Conservation (phyloP, 208 protist species). For the Trypanosoma scelopori region DNA sequence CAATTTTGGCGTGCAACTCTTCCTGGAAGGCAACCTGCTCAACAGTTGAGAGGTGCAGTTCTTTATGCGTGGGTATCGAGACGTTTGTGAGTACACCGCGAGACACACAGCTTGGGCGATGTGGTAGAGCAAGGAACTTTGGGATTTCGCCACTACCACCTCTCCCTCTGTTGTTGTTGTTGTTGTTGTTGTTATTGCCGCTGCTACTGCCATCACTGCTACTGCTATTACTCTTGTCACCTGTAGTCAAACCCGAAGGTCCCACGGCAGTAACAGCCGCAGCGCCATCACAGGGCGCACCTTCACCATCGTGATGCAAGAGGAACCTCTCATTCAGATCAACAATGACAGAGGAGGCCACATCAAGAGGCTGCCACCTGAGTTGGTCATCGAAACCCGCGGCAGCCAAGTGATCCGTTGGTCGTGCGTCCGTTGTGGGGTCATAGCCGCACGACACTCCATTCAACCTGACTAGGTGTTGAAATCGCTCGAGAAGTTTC, state of each 20-base stretch:
- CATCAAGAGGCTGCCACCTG: not conserved
- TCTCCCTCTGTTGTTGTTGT: too few species aligned
- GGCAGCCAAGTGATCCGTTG: slow-evolving; percentile 4
- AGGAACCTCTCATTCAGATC: not conserved
- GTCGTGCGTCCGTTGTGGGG: slow-evolving; percentile 31
- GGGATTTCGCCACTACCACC: too few species aligned
- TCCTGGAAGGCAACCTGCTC: slow-evolving; percentile 29
- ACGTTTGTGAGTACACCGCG: slow-evolving; percentile 38
- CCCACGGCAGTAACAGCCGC: not conserved
- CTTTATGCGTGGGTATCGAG: slow-evolving; percentile 20
- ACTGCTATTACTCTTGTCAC: slow-evolving; percentile 8
- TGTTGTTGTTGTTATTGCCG: too few species aligned
- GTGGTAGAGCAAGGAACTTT: slow-evolving; percentile 18
- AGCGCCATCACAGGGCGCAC: not conserved
- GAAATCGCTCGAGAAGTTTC: slow-evolving; percentile 37
- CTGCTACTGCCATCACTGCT: not conserved
- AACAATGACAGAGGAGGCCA: slow-evolving; percentile 4
- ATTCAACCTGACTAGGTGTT: slow-evolving; percentile 49
- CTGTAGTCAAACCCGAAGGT: slow-evolving; percentile 1
- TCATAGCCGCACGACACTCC: slow-evolving; percentile 56
- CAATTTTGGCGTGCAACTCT: slow-evolving; percentile 22
- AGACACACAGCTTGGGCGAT: slow-evolving; percentile 45
- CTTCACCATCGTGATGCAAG: not conserved
- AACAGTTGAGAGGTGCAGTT: slow-evolving; percentile 11
- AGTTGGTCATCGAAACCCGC: not conserved